Conservation (phyloP, 768 basidiomycete species). For the Nidularia sp. region DNA sequence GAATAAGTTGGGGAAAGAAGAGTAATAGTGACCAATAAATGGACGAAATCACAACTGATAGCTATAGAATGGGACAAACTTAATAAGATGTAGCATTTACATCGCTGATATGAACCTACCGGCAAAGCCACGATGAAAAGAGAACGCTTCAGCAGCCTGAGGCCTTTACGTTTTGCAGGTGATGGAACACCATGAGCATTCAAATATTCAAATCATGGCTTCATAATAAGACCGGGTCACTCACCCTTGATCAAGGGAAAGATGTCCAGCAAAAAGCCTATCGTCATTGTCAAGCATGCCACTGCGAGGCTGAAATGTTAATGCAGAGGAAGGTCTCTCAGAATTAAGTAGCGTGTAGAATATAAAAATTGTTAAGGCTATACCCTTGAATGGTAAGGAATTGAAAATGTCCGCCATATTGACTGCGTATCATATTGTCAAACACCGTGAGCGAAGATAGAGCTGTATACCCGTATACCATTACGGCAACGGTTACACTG, state of each 20-base stretch:
- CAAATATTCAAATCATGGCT: neutral
- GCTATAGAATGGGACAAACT: conserved; percentile 11
- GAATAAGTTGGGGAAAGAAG: conserved; percentile 53
- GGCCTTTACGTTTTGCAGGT: conserved; percentile 17
- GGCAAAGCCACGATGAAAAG: conserved; percentile 66
- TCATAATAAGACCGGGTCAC: conserved; percentile 1
- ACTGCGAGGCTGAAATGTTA: conserved; percentile 24
- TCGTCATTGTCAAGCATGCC: conserved; percentile 28
- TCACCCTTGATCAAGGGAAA: conserved; percentile 24
- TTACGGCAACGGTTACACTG: conserved; percentile 21
- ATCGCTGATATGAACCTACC: conserved; percentile 28
- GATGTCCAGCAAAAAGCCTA: conserved; percentile 26
- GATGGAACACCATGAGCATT: no score
- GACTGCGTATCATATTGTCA: conserved; percentile 27
- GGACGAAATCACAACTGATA: conserved; percentile 31
- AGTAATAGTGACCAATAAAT: conserved; percentile 72
- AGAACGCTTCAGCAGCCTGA: conserved; percentile 46
- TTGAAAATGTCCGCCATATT: conserved; percentile 64
- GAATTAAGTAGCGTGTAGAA: neutral
- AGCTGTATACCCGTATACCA: conserved; percentile 31
- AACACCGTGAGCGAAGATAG: conserved; percentile 18
- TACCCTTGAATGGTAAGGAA: conserved; percentile 81
- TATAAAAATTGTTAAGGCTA: conserved; percentile 7
- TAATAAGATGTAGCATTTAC: neutral
- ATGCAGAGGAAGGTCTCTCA: neutral